A percentile compares a stretch with the other conserved stretches of the same genome.
Evolutionary conservation across 2,329 filamentous ascomycete species (phyloP).

Genomic region (Fusarium neocosmosporiellum): DNA sequence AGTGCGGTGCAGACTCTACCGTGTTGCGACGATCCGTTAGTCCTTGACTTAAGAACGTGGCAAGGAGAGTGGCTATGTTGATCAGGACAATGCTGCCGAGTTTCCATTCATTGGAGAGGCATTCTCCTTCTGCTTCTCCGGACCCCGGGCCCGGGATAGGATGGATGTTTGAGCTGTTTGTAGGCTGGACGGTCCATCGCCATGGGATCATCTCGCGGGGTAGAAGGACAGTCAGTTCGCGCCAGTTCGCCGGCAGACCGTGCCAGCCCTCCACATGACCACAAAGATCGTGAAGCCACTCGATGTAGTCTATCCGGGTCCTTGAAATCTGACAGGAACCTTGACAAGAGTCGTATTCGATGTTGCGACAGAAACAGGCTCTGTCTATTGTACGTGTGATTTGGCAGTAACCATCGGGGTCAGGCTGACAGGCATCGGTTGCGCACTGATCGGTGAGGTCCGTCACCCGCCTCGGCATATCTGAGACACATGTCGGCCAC

Average conservation of each 20-base stretch:
- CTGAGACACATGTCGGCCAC: neutral
- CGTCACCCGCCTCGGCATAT: neutral
- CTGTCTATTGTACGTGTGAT: neutral
- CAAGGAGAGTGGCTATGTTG: slow-evolving; percentile 10
- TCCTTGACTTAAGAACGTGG: neutral
- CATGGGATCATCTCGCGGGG: slow-evolving; percentile 29
- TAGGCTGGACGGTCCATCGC: slow-evolving; percentile 11
- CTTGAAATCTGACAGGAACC: neutral
- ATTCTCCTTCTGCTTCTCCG: neutral
- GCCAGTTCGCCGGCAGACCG: slow-evolving; percentile 2
- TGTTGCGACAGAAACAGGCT: neutral
- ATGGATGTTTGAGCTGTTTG: neutral
- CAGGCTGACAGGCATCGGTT: neutral
- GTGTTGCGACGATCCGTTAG: accelerated
- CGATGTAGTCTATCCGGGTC: neutral
- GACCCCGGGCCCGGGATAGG: neutral
- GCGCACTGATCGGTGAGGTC: neutral
- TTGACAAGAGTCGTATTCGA: neutral
- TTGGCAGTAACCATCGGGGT: neutral
- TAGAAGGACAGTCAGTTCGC: neutral
- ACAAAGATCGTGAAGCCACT: neutral
- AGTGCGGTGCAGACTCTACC: neutral
- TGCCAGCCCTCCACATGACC: neutral
- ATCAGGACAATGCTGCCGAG: slow-evolving; percentile 2
- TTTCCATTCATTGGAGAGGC: neutral